These are phyloP conservation scores for Galerina marginata DNA, from an alignment of 768 basidiomycete genomes.

Conservation along the genomic window DNA sequence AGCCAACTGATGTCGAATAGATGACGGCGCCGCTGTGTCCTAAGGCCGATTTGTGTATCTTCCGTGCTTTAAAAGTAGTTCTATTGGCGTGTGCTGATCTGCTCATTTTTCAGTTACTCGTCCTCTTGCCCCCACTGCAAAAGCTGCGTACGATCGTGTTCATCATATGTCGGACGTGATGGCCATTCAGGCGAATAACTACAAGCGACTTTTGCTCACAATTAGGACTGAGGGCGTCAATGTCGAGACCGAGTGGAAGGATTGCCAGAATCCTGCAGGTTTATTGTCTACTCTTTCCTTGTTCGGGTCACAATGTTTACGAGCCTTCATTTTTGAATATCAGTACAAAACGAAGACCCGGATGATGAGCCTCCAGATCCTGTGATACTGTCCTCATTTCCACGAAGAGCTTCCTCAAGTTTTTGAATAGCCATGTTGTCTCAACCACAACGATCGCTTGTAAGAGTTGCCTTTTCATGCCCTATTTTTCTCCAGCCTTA, in stretches of 20 bases:
- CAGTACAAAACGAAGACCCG: conserved; percentile 35
- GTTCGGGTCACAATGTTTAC: background rate
- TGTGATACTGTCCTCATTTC: conserved; percentile 67
- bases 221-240: conserved; percentile 76
- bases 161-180: conserved; percentile 72
- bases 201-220: conserved; percentile 55
- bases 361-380: conserved; percentile 55
- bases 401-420: conserved; percentile 78
- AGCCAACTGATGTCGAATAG: conserved; percentile 70
- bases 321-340: background rate
- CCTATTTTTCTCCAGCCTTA: background rate
- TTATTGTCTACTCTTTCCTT: conserved; percentile 1
- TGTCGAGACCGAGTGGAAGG: conserved; percentile 80
- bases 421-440: conserved; percentile 79
- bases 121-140: conserved; percentile 74
- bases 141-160: conserved; percentile 80
- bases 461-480: conserved; percentile 39
- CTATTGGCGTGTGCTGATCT: background rate
- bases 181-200: conserved; percentile 69
- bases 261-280: conserved; percentile 71
- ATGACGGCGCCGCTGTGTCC: conserved; percentile 86
- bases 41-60: conserved; percentile 72
- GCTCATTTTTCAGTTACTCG: conserved; percentile 60
- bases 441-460: conserved; percentile 87
- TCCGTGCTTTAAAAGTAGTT: background rate